A percentile compares a stretch with the other conserved stretches of the same genome.
Conservation (phyloP, 2,329 filamentous ascomycete species). For the Fusarium sp. region DNA sequence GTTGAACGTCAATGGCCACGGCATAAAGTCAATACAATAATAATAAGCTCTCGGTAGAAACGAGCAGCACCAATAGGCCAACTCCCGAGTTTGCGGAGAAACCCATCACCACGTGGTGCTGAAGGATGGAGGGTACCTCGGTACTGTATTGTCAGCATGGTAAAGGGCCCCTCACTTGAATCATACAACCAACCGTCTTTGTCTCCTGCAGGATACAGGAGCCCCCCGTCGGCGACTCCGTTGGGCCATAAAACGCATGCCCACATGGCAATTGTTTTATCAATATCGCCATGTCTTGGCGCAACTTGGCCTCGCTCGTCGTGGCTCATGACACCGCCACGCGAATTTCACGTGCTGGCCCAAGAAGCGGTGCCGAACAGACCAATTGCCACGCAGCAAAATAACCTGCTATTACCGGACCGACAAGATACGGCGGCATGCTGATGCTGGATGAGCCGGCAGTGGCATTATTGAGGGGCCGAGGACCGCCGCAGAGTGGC, state of each 20-base stretch:
- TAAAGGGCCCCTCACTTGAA: slow-evolving; percentile 15
- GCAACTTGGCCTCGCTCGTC: slow-evolving; percentile 24
- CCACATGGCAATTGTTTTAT: slow-evolving; percentile 22
- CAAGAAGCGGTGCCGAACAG: too few species aligned
- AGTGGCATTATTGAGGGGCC: slow-evolving; percentile 33
- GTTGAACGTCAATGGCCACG: slow-evolving; percentile 10
- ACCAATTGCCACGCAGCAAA: slow-evolving; percentile 18
- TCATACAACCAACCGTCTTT: slow-evolving; percentile 3
- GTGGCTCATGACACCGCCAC: slow-evolving; percentile 27
- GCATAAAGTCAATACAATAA: neutral
- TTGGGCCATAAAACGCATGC: slow-evolving; percentile 9
- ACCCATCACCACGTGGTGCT: too few species aligned
- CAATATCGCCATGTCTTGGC: slow-evolving; percentile 5
- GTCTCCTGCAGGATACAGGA: neutral
- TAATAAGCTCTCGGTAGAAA: slow-evolving; percentile 15
- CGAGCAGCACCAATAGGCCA: too few species aligned
- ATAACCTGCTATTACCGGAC: slow-evolving; percentile 13
- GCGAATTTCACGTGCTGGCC: slow-evolving; percentile 31
- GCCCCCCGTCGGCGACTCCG: slow-evolving; percentile 25
- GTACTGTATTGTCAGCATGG: too few species aligned
- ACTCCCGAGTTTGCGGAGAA: too few species aligned
- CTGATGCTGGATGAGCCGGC: neutral
- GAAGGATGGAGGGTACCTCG: too few species aligned
- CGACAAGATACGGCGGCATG: slow-evolving; percentile 9
- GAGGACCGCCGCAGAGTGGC: slow-evolving; percentile 33